Conservation (phyloP, 352 stramenopile genomes). For the Globisporangium megalacanthum region DNA sequence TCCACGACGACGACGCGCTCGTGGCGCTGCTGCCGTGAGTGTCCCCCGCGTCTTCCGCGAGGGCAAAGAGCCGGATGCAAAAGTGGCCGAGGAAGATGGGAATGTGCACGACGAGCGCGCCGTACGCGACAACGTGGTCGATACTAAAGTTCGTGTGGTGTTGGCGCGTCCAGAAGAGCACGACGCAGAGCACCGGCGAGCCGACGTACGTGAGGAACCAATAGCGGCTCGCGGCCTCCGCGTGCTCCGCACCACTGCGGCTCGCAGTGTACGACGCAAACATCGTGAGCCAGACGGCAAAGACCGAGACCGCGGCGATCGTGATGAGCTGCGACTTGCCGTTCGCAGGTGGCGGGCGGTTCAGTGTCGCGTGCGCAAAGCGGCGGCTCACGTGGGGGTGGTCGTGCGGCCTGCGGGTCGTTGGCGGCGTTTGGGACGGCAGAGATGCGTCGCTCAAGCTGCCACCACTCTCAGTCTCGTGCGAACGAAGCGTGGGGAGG, state of each 20-base stretch:
- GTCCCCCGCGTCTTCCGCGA: conserved; percentile 38
- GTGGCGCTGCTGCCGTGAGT: background rate
- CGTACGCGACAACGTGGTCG: conserved; percentile 69
- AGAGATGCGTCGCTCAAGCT: background rate
- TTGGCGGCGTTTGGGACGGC: background rate
- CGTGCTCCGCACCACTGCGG: conserved; percentile 6
- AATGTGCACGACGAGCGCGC: conserved; percentile 68
- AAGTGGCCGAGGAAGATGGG: conserved; percentile 79
- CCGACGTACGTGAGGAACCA: conserved; percentile 67
- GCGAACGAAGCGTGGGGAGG: background rate
- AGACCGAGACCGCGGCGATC: conserved; percentile 30
- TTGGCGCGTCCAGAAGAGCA: conserved; percentile 48
- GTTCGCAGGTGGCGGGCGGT: conserved; percentile 9
- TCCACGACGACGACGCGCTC: conserved; percentile 24
- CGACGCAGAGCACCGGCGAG: conserved; percentile 52
- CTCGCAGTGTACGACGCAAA: conserved; percentile 56
- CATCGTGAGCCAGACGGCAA: conserved; percentile 65
- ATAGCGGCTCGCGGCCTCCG: conserved; percentile 23
- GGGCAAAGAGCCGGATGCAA: conserved; percentile 65
- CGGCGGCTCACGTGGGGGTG: background rate
- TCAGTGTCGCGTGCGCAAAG: conserved; percentile 10
- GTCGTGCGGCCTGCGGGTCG: background rate
- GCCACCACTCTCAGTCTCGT: background rate
- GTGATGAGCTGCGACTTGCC: conserved; percentile 29
- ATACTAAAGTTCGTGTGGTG: conserved; percentile 39